A percentile compares a stretch with the other conserved stretches of the same genome.
These are phyloP conservation scores for Basidioascus undulatus DNA, from an alignment of 768 basidiomycete species.

Conservation along the genomic window DNA sequence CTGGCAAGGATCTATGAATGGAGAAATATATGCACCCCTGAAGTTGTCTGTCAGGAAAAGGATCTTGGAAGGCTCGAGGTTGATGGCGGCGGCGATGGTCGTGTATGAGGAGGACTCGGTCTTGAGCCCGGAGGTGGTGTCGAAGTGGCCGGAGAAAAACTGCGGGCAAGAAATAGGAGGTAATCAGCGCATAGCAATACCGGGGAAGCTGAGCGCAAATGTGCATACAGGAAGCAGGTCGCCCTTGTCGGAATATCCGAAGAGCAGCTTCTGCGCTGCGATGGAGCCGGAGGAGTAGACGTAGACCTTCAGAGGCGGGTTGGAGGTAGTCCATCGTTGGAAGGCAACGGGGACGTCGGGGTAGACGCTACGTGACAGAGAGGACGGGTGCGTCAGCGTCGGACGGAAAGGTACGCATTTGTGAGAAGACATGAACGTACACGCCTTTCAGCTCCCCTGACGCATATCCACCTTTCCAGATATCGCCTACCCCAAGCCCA, in stretches of 20 bases:
- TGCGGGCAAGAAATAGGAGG: not conserved
- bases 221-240: not conserved
- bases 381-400: too few relatives aligned
- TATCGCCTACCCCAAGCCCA: too few relatives aligned
- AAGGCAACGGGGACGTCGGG: not conserved
- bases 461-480: not conserved
- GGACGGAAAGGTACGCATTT: too few relatives aligned
- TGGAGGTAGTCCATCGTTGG: not conserved
- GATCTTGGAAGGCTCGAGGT: not conserved
- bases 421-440: not conserved
- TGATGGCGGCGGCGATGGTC: not conserved
- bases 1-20: not conserved
- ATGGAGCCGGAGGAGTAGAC: constrained; percentile 1
- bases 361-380: too few relatives aligned
- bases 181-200: not conserved
- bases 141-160: not conserved
- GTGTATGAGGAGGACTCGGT: not conserved
- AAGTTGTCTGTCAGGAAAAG: constrained; percentile 1
- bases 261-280: not conserved
- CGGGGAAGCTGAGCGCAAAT: too few relatives aligned
- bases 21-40: not conserved
- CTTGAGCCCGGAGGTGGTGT: not conserved
- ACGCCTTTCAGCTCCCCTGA: not conserved
- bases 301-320: not conserved
- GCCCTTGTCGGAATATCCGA: not conserved